Conservation (phyloP, 2,329 filamentous ascomycete species). For the Cercospora sp. region DNA sequence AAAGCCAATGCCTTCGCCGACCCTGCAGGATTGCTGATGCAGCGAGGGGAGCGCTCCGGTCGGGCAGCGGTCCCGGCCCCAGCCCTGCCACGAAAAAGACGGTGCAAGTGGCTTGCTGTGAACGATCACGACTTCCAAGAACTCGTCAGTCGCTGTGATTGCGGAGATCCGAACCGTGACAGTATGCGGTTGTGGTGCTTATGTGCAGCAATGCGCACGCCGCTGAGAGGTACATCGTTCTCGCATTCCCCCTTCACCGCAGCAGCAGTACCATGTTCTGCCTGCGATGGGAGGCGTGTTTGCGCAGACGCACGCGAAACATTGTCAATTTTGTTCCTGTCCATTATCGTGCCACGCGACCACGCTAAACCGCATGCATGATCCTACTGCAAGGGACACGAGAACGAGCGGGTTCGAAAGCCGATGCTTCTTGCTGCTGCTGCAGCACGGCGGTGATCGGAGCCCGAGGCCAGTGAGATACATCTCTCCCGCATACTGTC, state of each 20-base stretch:
- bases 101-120: not conserved
- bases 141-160: not conserved
- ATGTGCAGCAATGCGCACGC: not conserved
- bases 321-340: constrained; percentile 9
- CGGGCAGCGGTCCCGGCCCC: not conserved
- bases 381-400: constrained; percentile 7
- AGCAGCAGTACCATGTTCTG: not conserved
- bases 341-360: constrained; percentile 10
- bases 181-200: not conserved
- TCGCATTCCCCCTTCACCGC: constrained; percentile 1
- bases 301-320: constrained; percentile 6
- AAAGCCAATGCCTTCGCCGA: not conserved
- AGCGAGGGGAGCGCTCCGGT: not conserved
- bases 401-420: constrained; percentile 9
- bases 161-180: not conserved
- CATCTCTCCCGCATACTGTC: not conserved
- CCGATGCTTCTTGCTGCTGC: not conserved
- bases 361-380: not conserved
- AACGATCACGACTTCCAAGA: not conserved
- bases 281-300: not conserved
- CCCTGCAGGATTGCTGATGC: not conserved
- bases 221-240: not conserved
- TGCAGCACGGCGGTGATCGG: not conserved
- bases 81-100: not conserved
- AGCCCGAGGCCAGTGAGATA: not conserved